Evolutionary conservation across 768 basidiomycete species (phyloP).

Genomic region (Cubamyces lactineus): DNA sequence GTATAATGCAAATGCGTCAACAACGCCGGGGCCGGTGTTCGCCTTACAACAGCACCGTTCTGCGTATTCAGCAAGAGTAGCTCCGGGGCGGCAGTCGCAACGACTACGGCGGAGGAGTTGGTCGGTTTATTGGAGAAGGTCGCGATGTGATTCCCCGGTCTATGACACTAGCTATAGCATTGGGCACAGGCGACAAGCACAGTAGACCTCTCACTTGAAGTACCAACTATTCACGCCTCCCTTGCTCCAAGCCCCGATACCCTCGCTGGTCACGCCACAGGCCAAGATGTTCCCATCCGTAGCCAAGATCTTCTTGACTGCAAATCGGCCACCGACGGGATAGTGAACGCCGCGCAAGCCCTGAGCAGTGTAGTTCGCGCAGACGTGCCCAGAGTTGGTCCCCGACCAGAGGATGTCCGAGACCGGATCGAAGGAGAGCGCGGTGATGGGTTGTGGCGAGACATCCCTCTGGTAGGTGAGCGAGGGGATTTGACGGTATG

Average conservation of each 20-base stretch:
- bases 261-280: conserved; percentile 57
- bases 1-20: conserved; percentile 66
- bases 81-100: conserved; percentile 61
- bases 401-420: conserved; percentile 92
- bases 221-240: conserved; percentile 88
- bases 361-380: conserved; percentile 65
- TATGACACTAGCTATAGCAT: conserved; percentile 24
- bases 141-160: conserved; percentile 40
- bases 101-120: conserved; percentile 60
- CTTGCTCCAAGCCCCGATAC: conserved; percentile 81
- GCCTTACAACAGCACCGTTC: conserved; percentile 67
- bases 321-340: conserved; percentile 65
- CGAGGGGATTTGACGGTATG: conserved; percentile 20
- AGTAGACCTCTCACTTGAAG: conserved; percentile 54
- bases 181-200: conserved; percentile 27
- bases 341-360: conserved; percentile 74
- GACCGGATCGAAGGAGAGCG: conserved; percentile 87
- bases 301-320: conserved; percentile 73
- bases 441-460: conserved; percentile 53
- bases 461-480: conserved; percentile 26
- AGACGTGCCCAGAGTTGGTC: conserved; percentile 66
- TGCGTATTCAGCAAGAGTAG: conserved; percentile 72
- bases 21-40: conserved; percentile 56
- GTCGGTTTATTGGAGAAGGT: conserved; percentile 50
- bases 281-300: conserved; percentile 83